Percentiles rank a stretch among this genome's conserved stretches.
phyloP scores from a whole-genome alignment of 352 stramenopile genomes.

The Globisporangium paddicum region DNA sequence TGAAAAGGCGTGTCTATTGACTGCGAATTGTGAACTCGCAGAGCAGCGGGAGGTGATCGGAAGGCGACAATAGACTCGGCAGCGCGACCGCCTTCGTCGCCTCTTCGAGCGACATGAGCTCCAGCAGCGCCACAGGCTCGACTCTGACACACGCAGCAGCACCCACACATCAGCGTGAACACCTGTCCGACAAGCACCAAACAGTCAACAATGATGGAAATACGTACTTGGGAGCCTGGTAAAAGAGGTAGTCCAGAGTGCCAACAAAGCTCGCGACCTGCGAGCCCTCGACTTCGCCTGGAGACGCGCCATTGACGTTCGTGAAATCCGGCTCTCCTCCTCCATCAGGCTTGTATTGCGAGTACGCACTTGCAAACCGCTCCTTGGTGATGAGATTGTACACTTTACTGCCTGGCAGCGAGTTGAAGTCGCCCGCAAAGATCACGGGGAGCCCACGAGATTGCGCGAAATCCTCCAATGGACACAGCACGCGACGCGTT shows the following conservation, averaged over 20 bases:
- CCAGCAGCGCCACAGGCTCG: slow-evolving; percentile 44
- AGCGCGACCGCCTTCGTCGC: slow-evolving; percentile 57
- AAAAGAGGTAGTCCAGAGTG: slow-evolving; percentile 84
- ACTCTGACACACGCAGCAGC: slow-evolving; percentile 17
- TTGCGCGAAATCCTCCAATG: slow-evolving; percentile 33
- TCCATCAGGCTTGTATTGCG: slow-evolving; percentile 23
- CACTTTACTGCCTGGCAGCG: slow-evolving; percentile 67
- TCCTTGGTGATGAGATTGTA: slow-evolving; percentile 49
- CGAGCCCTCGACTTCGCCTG: slow-evolving; percentile 17
- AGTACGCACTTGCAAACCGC: slow-evolving; percentile 55
- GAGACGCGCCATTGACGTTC: slow-evolving; percentile 57
- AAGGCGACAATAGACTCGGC: slow-evolving; percentile 63
- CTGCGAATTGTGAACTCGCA: slow-evolving; percentile 40
- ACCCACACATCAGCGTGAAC: background rate
- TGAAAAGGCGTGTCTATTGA: background rate
- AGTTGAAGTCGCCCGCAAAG: slow-evolving; percentile 83
- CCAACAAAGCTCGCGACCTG: slow-evolving; percentile 61
- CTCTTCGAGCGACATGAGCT: slow-evolving; percentile 62
- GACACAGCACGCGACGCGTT: slow-evolving; percentile 42
- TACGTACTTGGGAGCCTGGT: slow-evolving; percentile 40
- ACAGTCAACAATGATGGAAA: background rate
- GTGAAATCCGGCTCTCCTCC: slow-evolving; percentile 52
- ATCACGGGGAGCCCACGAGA: slow-evolving; percentile 28
- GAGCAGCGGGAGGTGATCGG: slow-evolving; percentile 71
- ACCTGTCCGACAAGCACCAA: background rate